These are phyloP conservation scores for Kazachstania sp. DNA, from an alignment of 1,139 yeast genomes.

Conservation along the genomic window DNA sequence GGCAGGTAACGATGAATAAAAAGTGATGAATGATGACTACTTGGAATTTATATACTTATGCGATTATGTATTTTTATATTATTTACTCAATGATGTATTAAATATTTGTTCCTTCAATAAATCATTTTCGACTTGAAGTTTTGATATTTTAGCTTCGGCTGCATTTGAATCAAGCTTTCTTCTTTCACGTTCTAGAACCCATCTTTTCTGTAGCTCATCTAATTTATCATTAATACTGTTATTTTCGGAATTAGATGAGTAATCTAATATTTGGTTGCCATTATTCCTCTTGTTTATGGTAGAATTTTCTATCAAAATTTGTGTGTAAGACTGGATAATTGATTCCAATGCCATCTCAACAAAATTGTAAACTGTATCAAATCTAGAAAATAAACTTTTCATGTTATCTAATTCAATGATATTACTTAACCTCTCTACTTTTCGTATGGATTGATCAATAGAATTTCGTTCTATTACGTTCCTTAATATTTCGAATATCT, in stretches of 20 bases:
- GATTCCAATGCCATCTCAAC: conserved; percentile 52
- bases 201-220: conserved; percentile 52
- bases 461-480: conserved; percentile 53
- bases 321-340: conserved; percentile 48
- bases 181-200: conserved; percentile 67
- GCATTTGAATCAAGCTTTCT: conserved; percentile 52
- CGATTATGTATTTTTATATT: neutral
- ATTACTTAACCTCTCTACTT: conserved; percentile 38
- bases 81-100: conserved; percentile 5
- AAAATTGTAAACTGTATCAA: conserved; percentile 48
- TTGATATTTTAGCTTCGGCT: conserved; percentile 43
- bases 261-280: neutral
- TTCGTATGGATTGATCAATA: conserved; percentile 46
- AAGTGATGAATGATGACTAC: too few species aligned
- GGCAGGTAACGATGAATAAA: too few species aligned
- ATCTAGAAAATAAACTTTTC: conserved; percentile 37
- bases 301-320: conserved; percentile 21
- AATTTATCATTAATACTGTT: conserved; percentile 39
- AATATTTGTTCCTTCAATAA: conserved; percentile 32
- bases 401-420: conserved; percentile 26
- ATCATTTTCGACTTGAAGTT: conserved; percentile 49
- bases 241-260: conserved; percentile 3
- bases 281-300: conserved; percentile 10
- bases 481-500: conserved; percentile 40
- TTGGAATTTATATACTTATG: neutral